Evolutionary conservation across 805 yeast genomes (phyloP).

Genomic region (Saturnispora hagleri): DNA sequence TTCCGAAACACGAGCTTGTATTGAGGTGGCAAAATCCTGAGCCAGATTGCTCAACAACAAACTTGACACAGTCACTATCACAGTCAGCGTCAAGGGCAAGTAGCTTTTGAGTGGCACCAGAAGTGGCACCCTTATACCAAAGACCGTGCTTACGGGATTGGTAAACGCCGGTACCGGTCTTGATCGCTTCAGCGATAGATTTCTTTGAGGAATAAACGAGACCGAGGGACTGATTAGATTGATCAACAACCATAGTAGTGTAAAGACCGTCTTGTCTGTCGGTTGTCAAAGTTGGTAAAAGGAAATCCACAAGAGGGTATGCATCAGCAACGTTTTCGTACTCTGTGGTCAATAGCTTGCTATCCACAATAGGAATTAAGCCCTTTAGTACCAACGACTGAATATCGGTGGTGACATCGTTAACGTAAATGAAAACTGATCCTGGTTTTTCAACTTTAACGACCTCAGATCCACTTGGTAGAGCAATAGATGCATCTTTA

Average conservation of each 20-base stretch:
- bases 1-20: conserved; percentile 74
- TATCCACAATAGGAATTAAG: conserved; percentile 28
- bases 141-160: conserved; percentile 87
- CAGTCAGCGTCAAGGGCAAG: conserved; percentile 69
- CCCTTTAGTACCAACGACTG: conserved; percentile 25
- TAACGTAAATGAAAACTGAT: neutral
- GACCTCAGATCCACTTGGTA: neutral
- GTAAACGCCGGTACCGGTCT: conserved; percentile 80
- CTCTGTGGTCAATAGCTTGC: conserved; percentile 27
- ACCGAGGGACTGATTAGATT: conserved; percentile 67
- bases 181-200: conserved; percentile 74
- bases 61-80: conserved; percentile 84
- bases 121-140: conserved; percentile 93
- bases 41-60: conserved; percentile 77
- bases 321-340: conserved; percentile 27
- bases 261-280: conserved; percentile 83
- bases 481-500: conserved; percentile 17
- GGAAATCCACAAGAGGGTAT: conserved; percentile 26
- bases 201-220: conserved; percentile 82
- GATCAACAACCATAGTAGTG: conserved; percentile 74
- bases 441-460: conserved; percentile 4
- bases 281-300: conserved; percentile 49
- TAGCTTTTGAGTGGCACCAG: conserved; percentile 89
- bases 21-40: conserved; percentile 90
- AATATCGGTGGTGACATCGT: conserved; percentile 14